Base-by-base conservation (phyloP, 106 monocot genomes). In the Apostasia ramifera region DNA sequence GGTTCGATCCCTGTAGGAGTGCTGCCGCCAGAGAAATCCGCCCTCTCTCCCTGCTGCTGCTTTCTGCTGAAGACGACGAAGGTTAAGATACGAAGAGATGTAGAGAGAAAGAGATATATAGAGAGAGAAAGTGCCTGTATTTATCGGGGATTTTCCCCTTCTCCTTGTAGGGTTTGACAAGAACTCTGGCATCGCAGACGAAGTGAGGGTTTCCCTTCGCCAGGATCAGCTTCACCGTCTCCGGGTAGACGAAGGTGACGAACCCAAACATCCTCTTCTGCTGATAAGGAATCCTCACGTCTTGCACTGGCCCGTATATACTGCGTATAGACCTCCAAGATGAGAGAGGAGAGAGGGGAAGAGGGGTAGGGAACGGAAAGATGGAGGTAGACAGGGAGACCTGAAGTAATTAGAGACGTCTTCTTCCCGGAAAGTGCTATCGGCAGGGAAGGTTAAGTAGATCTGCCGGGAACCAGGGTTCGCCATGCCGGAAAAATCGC, bases 191-290 rank as follows among this genome's bases (percentile, higher is more conserved):
- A 56, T 94, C 90, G 71, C 94, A 94, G 69, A 94, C 88, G 77
- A 94, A 94, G 59, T 94, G 94, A 12, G 94, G 94, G 47, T 94
- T 94, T 0, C 94, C 94, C 61, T 94, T 94, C 45, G 94, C 90
- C n/a, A 94, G 79, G 57, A 94, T 94, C 54, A 94, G 80, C 79
- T 81, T 94, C 82, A 94, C 94, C 0, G 94, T 94, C 66, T 94
- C 94, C 9, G 94, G 94, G 63, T 90, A 94, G 6, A 94, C 82
- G 55, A 94, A 94, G 53, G 90, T 94, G 54, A 94, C 94, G 69
- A 94, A 94, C 56, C 94, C 94, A 58, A 94, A 94, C 94, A 94
- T 94, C 52, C 94, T 66, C 81, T 94, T 94, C 78, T 90, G 94
- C 74, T 94, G 94, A 68, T 90, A 94, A 3, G 94, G 94, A 12